Percentiles rank a stretch among this genome's conserved stretches.
Evolutionary conservation across 345 rosid species (phyloP).

Genomic region (Sapria himalayana): DNA sequence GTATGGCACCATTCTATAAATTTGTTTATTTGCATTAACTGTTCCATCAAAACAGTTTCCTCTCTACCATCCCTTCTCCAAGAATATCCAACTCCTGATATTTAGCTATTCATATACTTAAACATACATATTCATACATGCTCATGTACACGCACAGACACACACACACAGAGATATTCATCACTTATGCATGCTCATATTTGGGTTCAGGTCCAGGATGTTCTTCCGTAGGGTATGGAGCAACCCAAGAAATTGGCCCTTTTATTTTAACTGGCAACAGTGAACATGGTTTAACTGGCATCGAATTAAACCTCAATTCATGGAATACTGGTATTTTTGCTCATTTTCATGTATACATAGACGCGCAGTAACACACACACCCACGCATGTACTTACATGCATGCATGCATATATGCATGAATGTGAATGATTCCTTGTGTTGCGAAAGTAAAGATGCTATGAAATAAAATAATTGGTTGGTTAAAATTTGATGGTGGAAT

Average conservation of each 20-base stretch:
- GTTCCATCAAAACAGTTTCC: neutral
- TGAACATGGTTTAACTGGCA: conserved; percentile 36
- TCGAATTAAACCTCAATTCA: conserved; percentile 43
- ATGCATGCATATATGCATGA: no score
- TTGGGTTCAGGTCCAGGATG: conserved; percentile 69
- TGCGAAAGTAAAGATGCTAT: no score
- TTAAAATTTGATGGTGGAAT: conserved; percentile 19
- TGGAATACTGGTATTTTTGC: conserved; percentile 87
- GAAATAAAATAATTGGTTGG: no score
- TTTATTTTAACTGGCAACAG: no score
- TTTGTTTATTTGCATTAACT: neutral
- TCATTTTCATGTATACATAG: no score
- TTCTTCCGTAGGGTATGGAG: conserved; percentile 94
- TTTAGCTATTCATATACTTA: conserved; percentile 5
- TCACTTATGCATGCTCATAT: neutral
- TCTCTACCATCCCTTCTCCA: neutral
- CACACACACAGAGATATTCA: neutral
- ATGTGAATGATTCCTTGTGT: no score
- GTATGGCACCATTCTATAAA: conserved; percentile 14
- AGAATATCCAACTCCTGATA: neutral
- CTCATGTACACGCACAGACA: no score
- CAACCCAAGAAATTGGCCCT: conserved; percentile 94
- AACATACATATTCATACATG: no score
- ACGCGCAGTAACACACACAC: no score
- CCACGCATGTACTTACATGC: no score